These are phyloP conservation scores for Pseudomicrostroma phylloplanum DNA, from an alignment of 1,284 basidiomycete species.

Conservation along the genomic window DNA sequence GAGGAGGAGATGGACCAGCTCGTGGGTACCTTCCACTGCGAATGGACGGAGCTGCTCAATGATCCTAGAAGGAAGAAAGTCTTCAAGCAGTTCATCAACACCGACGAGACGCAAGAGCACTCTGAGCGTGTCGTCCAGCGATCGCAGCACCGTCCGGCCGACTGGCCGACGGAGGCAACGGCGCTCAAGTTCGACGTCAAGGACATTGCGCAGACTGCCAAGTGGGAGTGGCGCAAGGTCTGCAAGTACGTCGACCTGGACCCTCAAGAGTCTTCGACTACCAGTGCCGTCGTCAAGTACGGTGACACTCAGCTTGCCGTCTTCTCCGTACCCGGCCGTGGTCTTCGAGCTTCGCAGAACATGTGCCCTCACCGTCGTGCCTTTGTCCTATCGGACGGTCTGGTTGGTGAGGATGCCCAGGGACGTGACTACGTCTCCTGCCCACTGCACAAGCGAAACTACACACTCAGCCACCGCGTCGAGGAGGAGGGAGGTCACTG, in stretches of 20 bases:
- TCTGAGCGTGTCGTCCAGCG: constrained; percentile 62
- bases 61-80: constrained; percentile 58
- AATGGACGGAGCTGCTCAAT: constrained; percentile 65
- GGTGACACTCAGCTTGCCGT: constrained; percentile 68
- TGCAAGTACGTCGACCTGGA: constrained; percentile 58
- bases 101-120: constrained; percentile 57
- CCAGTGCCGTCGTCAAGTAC: constrained; percentile 61
- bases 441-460: constrained; percentile 69
- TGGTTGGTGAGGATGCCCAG: constrained; percentile 49
- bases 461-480: constrained; percentile 53
- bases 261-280: constrained; percentile 56
- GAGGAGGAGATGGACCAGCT: constrained; percentile 66
- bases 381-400: constrained; percentile 67
- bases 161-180: constrained; percentile 63
- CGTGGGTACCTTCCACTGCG: constrained; percentile 64
- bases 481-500: constrained; percentile 59
- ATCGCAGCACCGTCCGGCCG: constrained; percentile 63
- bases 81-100: constrained; percentile 68
- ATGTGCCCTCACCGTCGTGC: constrained; percentile 63
- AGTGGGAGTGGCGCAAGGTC: constrained; percentile 63
- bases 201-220: constrained; percentile 54
- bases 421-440: constrained; percentile 52
- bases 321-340: constrained; percentile 59
- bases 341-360: constrained; percentile 67
- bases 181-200: constrained; percentile 55